phyloP scores from a whole-genome alignment of 2,329 filamentous ascomycete genomes.

The Coniella lustricola region DNA sequence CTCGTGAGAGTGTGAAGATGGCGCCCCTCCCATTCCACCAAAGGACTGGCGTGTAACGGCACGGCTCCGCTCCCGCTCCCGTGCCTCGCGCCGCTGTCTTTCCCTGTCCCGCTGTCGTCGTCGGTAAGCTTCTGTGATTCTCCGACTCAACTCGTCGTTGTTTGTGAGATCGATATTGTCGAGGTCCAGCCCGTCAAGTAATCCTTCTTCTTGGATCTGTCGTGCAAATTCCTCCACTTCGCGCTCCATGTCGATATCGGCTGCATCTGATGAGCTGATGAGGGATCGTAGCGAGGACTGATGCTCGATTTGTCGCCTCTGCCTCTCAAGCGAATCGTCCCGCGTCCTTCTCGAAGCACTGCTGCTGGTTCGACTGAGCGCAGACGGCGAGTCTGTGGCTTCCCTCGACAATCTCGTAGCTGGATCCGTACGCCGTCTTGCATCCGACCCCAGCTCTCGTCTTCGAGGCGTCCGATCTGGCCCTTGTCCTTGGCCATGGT shows the following conservation, averaged over 20 bases:
- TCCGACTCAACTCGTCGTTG: constrained; percentile 84
- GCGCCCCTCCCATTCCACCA: constrained; percentile 16
- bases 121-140: constrained; percentile 83
- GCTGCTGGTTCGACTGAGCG: constrained; percentile 31
- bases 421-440: constrained; percentile 24
- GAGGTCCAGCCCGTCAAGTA: constrained; percentile 81
- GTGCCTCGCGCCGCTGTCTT: constrained; percentile 42
- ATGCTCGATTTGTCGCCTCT: constrained; percentile 66
- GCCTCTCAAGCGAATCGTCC: constrained; percentile 30
- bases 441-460: constrained; percentile 25
- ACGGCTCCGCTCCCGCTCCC: constrained; percentile 38
- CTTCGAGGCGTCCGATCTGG: constrained; percentile 21
- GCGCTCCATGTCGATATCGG: constrained; percentile 71
- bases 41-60: constrained; percentile 33
- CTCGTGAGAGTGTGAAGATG: constrained; percentile 23
- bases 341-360: constrained; percentile 39
- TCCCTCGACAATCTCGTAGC: constrained; percentile 33
- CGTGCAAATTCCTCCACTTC: constrained; percentile 85
- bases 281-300: constrained; percentile 83
- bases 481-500: constrained; percentile 23
- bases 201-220: constrained; percentile 78
- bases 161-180: constrained; percentile 77
- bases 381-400: constrained; percentile 25
- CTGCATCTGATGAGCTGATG: constrained; percentile 71
- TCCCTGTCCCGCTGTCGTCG: constrained; percentile 64